phyloP scores from a whole-genome alignment of 148 eudicot species.

The Arctostaphylos glauca region DNA sequence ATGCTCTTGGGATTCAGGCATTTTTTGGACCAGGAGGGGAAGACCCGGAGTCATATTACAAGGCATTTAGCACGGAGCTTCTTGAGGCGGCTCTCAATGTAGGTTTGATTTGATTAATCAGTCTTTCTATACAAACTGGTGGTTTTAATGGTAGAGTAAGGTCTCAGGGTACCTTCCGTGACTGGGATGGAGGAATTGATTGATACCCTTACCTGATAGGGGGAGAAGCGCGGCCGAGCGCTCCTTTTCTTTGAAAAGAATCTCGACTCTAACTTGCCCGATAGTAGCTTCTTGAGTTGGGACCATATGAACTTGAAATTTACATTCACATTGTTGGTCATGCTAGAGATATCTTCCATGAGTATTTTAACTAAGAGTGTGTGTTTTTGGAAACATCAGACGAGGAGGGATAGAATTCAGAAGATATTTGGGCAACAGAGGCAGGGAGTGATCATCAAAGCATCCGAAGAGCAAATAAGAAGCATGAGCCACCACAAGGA shows the following conservation, averaged over 20 bases:
- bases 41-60: slow-evolving; percentile 59
- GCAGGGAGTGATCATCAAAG: slow-evolving; percentile 48
- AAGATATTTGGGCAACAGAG: slow-evolving; percentile 45
- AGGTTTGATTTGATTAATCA: slow-evolving; percentile 4
- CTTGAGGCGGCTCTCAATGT: slow-evolving; percentile 79
- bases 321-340: too few species aligned
- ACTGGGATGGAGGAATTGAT: too few species aligned
- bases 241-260: too few species aligned
- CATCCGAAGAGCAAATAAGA: slow-evolving; percentile 66
- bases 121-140: too few species aligned
- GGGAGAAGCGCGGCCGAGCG: too few species aligned
- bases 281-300: too few species aligned
- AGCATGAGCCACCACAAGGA: slow-evolving; percentile 49
- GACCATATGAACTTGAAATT: too few species aligned
- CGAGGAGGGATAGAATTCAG: slow-evolving; percentile 45
- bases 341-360: neutral
- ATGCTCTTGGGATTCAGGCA: slow-evolving; percentile 26
- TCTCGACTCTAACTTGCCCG: too few species aligned
- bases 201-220: too few species aligned
- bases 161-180: too few species aligned
- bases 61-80: slow-evolving; percentile 56
- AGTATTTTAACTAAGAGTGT: neutral
- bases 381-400: neutral
- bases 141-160: too few species aligned
- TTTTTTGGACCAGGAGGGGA: slow-evolving; percentile 70